phyloP scores from a whole-genome alignment of 345 rosid genomes.

The Eutrema heterophyllum region DNA sequence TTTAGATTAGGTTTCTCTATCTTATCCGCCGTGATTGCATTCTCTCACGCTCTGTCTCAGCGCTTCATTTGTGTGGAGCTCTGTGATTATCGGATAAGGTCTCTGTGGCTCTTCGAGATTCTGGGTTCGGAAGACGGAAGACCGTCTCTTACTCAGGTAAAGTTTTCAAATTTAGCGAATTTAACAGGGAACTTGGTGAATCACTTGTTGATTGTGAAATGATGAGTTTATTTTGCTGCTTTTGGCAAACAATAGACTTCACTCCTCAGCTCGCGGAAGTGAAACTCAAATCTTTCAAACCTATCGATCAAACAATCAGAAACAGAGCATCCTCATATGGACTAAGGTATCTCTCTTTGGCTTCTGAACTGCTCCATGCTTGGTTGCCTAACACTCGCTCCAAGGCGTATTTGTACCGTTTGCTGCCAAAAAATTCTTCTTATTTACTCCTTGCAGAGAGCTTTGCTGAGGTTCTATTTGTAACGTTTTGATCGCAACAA shows the following conservation, averaged over 20 bases:
- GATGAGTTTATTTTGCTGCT: not conserved
- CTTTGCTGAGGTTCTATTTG: too few relatives aligned
- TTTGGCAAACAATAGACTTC: not conserved
- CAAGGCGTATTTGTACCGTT: too few relatives aligned
- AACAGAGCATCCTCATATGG: too few relatives aligned
- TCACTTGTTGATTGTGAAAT: not conserved
- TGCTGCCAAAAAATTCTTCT: too few relatives aligned
- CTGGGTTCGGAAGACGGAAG: conserved; percentile 62
- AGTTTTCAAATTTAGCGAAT: not conserved
- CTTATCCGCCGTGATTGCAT: conserved; percentile 8
- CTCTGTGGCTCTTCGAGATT: conserved; percentile 50
- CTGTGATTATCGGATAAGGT: conserved; percentile 62
- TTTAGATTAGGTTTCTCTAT: conserved; percentile 16
- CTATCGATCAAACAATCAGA: too few relatives aligned
- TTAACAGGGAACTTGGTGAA: not conserved
- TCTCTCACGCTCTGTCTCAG: conserved; percentile 44
- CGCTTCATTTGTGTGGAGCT: conserved; percentile 37
- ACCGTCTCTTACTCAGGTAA: conserved; percentile 88
- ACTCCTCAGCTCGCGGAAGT: too few relatives aligned
- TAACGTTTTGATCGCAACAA: too few relatives aligned
- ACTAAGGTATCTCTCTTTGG: too few relatives aligned
- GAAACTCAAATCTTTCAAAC: too few relatives aligned
- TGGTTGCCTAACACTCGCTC: too few relatives aligned
- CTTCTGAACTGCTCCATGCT: too few relatives aligned
- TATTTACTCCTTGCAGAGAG: too few relatives aligned